These are phyloP conservation scores for Fusarium oxysporum DNA, from an alignment of 2,329 filamentous ascomycete species.

Conservation along the genomic window DNA sequence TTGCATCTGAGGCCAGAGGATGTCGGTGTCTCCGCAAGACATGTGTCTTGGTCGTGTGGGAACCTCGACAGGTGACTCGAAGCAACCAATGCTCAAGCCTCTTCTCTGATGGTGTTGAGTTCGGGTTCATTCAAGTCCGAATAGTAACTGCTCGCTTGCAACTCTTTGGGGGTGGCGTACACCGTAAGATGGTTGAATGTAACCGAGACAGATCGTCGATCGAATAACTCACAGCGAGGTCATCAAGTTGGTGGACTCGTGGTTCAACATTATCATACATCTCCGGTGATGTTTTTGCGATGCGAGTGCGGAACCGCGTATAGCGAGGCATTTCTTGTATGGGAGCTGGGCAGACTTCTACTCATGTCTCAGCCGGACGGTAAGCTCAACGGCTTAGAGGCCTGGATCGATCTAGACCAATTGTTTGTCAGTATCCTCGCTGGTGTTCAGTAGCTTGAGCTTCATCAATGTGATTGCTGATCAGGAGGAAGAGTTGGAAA, in stretches of 20 bases:
- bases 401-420: neutral
- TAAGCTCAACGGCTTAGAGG: neutral
- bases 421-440: neutral
- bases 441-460: neutral
- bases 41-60: conserved; percentile 11
- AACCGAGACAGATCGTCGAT: conserved; percentile 25
- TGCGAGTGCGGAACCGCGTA: neutral
- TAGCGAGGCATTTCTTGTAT: neutral
- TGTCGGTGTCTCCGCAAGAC: conserved; percentile 12
- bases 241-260: neutral
- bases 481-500: neutral
- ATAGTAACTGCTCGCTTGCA: neutral
- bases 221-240: conserved; percentile 1
- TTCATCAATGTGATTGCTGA: neutral
- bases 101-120: conserved; percentile 9
- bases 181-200: conserved; percentile 6
- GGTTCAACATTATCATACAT: conserved; percentile 6
- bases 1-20: conserved; percentile 30
- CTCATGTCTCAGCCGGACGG: neutral
- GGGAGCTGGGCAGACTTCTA: neutral
- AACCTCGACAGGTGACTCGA: conserved; percentile 9
- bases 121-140: neutral
- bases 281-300: neutral
- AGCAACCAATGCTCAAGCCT: neutral
- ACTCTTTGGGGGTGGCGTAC: conserved; percentile 24